A percentile compares a stretch with the other conserved stretches of the same genome.
These are phyloP conservation scores for Apiospora rasikravindrae DNA, from an alignment of 2,329 filamentous ascomycete species.

Conservation along the genomic window DNA sequence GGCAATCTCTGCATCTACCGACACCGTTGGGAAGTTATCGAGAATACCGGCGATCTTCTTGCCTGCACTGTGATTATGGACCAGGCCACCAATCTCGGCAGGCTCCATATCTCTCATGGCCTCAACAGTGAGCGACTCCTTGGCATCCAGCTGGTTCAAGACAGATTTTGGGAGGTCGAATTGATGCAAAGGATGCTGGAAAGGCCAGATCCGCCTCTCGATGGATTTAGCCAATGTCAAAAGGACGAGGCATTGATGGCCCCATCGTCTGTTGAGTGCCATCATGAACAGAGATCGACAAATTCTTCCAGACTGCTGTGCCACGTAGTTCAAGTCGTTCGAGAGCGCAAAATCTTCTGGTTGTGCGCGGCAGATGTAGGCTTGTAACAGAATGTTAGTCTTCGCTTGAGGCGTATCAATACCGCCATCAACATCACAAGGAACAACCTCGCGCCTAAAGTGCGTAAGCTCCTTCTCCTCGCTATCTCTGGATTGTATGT, in stretches of 20 bases:
- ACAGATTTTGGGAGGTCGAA: slow-evolving; percentile 89
- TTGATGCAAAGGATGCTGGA: slow-evolving; percentile 91
- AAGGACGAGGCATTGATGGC: slow-evolving; percentile 90
- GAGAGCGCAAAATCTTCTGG: slow-evolving; percentile 92
- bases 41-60: slow-evolving; percentile 80
- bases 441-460: slow-evolving; percentile 72
- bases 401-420: slow-evolving; percentile 80
- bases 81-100: slow-evolving; percentile 85
- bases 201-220: slow-evolving; percentile 94
- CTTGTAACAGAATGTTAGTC: slow-evolving; percentile 93
- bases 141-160: slow-evolving; percentile 84
- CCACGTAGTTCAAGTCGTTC: slow-evolving; percentile 92
- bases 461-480: slow-evolving; percentile 86
- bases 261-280: slow-evolving; percentile 92
- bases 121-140: slow-evolving; percentile 77
- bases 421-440: slow-evolving; percentile 79
- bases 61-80: slow-evolving; percentile 90
- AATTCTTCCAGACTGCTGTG: slow-evolving; percentile 93
- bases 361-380: slow-evolving; percentile 87
- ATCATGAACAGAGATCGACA: slow-evolving; percentile 97
- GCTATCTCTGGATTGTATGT: slow-evolving; percentile 89
- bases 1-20: slow-evolving; percentile 91
- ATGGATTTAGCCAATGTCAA: slow-evolving; percentile 95
- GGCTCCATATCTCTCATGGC: slow-evolving; percentile 90
- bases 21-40: slow-evolving; percentile 89